Evolutionary conservation across 345 rosid species (phyloP).

Genomic region (Tarenaya hassleriana): DNA sequence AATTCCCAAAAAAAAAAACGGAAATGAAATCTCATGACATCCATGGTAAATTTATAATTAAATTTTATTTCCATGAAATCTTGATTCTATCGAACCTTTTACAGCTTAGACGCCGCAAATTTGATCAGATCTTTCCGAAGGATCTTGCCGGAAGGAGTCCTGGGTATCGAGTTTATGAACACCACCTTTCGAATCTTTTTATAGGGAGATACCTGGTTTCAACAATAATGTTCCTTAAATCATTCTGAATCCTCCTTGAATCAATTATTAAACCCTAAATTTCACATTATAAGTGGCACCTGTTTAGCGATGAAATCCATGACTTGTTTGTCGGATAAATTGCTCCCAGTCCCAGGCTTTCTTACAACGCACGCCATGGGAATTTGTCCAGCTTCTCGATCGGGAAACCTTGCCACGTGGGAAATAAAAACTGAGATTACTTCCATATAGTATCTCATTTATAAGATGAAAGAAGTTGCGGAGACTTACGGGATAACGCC

Average conservation of each 20-base stretch:
- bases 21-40: too few relatives aligned
- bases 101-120: conserved; percentile 39
- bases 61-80: too few relatives aligned
- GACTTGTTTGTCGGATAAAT: conserved; percentile 20
- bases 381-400: conserved; percentile 26
- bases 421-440: too few relatives aligned
- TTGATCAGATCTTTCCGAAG: conserved; percentile 69
- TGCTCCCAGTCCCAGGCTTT: conserved; percentile 22
- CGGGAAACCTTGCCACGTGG: conserved; percentile 21
- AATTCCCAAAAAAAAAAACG: too few relatives aligned
- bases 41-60: too few relatives aligned
- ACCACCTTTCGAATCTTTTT: conserved; percentile 63
- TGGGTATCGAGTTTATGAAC: conserved; percentile 55
- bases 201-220: conserved; percentile 31
- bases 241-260: background rate
- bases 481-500: conserved; percentile 44
- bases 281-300: conserved; percentile 14
- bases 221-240: too few relatives aligned
- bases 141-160: conserved; percentile 74
- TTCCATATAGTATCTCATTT: too few relatives aligned
- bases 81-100: too few relatives aligned
- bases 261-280: too few relatives aligned
- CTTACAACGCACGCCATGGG: conserved; percentile 30
- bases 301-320: conserved; percentile 23
- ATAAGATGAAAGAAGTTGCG: too few relatives aligned